These are phyloP conservation scores for Cyberlindnera veronae DNA, from an alignment of 805 yeast genomes.

Conservation along the genomic window DNA sequence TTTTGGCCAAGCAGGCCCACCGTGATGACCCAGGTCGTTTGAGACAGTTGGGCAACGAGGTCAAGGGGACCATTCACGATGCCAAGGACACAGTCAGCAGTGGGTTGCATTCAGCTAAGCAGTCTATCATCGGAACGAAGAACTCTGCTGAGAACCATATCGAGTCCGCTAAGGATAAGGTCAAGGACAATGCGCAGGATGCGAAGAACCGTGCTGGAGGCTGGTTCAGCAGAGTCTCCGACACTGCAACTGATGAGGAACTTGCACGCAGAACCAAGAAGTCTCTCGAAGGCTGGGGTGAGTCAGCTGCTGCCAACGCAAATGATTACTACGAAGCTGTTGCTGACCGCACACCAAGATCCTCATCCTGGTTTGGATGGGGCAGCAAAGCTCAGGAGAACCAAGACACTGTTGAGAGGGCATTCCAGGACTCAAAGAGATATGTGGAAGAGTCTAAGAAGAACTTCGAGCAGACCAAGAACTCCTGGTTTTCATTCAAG, in stretches of 20 bases:
- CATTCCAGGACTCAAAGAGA: slow-evolving; percentile 30
- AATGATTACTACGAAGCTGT: slow-evolving; percentile 26
- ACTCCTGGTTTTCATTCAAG: slow-evolving; percentile 26
- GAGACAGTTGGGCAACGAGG: slow-evolving; percentile 20
- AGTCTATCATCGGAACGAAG: slow-evolving; percentile 18
- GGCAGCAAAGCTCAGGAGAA: slow-evolving; percentile 14
- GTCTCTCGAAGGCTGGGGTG: slow-evolving; percentile 45
- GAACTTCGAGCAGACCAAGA: slow-evolving; percentile 33
- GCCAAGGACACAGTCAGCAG: slow-evolving; percentile 12
- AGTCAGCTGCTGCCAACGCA: slow-evolving; percentile 34
- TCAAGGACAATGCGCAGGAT: slow-evolving; percentile 10
- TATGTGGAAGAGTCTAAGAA: slow-evolving; percentile 33
- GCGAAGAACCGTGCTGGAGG: slow-evolving; percentile 6
- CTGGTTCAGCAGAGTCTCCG: slow-evolving; percentile 1
- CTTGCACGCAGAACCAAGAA: slow-evolving; percentile 31
- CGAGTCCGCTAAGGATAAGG: slow-evolving; percentile 7
- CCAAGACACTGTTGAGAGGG: slow-evolving; percentile 14
- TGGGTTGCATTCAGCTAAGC: slow-evolving; percentile 16
- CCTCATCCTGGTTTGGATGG: slow-evolving; percentile 20
- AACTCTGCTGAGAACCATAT: slow-evolving; percentile 7
- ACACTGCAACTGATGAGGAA: slow-evolving; percentile 27
- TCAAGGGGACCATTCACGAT: slow-evolving; percentile 20
- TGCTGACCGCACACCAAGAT: slow-evolving; percentile 8
- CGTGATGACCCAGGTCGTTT: slow-evolving; percentile 17
- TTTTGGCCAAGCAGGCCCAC: slow-evolving; percentile 17